Conservation (phyloP, 2,329 filamentous ascomycete genomes). For the Neofusicoccum kwambonambiense region DNA sequence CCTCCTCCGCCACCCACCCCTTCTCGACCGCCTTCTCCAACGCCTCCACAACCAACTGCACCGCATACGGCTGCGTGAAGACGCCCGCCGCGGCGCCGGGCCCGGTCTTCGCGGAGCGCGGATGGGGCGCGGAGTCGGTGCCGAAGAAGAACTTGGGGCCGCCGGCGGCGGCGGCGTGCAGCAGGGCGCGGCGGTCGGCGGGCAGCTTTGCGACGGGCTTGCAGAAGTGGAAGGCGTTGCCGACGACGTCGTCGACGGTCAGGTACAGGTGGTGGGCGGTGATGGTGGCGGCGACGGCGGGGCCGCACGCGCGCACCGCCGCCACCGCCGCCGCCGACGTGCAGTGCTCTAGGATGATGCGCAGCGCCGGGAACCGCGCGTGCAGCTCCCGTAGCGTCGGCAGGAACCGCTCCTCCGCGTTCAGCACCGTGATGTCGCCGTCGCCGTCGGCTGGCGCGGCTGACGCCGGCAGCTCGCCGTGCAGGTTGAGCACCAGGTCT, state of each 20-base stretch:
- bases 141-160: slow-evolving; percentile 71
- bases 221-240: slow-evolving; percentile 75
- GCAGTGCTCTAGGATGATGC: slow-evolving; percentile 75
- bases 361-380: slow-evolving; percentile 68
- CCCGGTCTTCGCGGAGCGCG: slow-evolving; percentile 59
- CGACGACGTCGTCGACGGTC: slow-evolving; percentile 65
- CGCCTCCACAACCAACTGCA: slow-evolving; percentile 64
- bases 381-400: slow-evolving; percentile 76
- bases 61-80: slow-evolving; percentile 73
- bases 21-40: slow-evolving; percentile 62
- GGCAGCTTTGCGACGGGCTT: slow-evolving; percentile 67
- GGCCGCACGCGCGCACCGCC: slow-evolving; percentile 73
- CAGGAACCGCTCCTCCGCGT: slow-evolving; percentile 74
- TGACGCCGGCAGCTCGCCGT: slow-evolving; percentile 75
- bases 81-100: slow-evolving; percentile 65
- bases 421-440: slow-evolving; percentile 49
- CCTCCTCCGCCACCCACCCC: slow-evolving; percentile 53
- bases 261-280: slow-evolving; percentile 85
- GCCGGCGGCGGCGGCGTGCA: slow-evolving; percentile 62
- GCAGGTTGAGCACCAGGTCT: slow-evolving; percentile 84
- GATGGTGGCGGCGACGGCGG: slow-evolving; percentile 75
- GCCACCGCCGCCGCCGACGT: slow-evolving; percentile 79
- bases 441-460: slow-evolving; percentile 21
- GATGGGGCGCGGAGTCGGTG: slow-evolving; percentile 71
- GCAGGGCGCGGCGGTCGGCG: slow-evolving; percentile 68